Percentiles rank a stretch among this genome's conserved stretches.
These are phyloP conservation scores for Hysterium pulicare DNA, from an alignment of 2,329 filamentous ascomycete species.

Conservation along the genomic window DNA sequence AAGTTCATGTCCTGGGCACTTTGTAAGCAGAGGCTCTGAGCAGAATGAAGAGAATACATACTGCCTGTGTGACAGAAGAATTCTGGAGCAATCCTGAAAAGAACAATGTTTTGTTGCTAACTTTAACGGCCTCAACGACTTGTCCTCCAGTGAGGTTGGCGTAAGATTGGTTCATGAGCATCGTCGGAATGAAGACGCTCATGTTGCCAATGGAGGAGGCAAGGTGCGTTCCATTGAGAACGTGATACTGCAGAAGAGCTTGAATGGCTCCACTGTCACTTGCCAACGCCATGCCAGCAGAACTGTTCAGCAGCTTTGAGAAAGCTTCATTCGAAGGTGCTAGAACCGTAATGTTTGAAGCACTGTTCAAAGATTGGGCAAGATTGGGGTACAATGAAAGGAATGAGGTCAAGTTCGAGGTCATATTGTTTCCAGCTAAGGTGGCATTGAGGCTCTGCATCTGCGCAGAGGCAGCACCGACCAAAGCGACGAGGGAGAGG, in stretches of 20 bases:
- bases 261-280: constrained; percentile 32
- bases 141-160: constrained; percentile 61
- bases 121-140: constrained; percentile 47
- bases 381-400: constrained; percentile 38
- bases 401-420: constrained; percentile 34
- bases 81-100: constrained; percentile 52
- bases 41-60: constrained; percentile 28
- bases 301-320: constrained; percentile 34
- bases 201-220: constrained; percentile 37
- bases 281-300: constrained; percentile 25
- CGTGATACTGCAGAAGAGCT: constrained; percentile 57
- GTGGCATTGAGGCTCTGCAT: constrained; percentile 27
- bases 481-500: constrained; percentile 35
- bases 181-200: constrained; percentile 46
- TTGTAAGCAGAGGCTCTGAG: constrained; percentile 1
- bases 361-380: constrained; percentile 33
- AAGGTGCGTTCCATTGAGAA: constrained; percentile 52
- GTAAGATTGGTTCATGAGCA: constrained; percentile 51
- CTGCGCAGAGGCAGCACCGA: constrained; percentile 31
- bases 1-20: constrained; percentile 40
- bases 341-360: constrained; percentile 55
- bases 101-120: constrained; percentile 47
- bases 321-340: constrained; percentile 56
- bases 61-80: constrained; percentile 48
- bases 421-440: constrained; percentile 21